Conservation (phyloP, 129 eudicot species). For the Sambucus nigra region DNA sequence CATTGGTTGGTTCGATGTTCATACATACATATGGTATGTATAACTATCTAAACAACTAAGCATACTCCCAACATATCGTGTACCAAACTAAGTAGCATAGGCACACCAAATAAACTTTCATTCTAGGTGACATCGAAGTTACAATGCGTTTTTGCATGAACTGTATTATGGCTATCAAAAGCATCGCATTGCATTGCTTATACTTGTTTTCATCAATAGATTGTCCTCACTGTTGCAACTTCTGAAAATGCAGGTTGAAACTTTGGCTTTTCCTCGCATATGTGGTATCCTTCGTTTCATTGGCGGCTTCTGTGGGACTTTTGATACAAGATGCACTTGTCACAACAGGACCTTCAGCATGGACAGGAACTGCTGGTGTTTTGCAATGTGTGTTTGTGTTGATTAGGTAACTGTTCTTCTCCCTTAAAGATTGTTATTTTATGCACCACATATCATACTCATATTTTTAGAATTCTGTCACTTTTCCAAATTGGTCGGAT, state of each 20-base stretch:
- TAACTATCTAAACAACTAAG: no score
- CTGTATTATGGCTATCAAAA: neutral
- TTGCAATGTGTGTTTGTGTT: conserved; percentile 90
- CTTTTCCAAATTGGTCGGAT: no score
- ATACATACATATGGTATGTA: no score
- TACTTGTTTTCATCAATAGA: neutral
- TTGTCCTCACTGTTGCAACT: conserved; percentile 2
- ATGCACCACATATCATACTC: no score
- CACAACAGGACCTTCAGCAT: conserved; percentile 77
- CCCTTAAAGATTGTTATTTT: no score
- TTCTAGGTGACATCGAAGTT: no score
- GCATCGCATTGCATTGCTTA: neutral
- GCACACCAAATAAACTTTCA: no score
- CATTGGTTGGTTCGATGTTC: no score
- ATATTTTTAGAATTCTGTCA: no score
- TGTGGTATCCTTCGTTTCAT: conserved; percentile 83
- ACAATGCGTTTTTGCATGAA: no score
- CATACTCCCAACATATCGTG: no score
- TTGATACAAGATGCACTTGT: conserved; percentile 85
- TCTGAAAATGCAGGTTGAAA: conserved; percentile 59
- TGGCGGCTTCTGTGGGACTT: conserved; percentile 95
- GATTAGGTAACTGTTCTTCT: conserved; percentile 42
- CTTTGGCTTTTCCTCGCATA: conserved; percentile 98
- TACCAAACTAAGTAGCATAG: no score
- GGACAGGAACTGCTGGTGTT: conserved; percentile 97